These are phyloP conservation scores for Agaricus sinodeliciosus DNA, from an alignment of 768 basidiomycete genomes.

Conservation along the genomic window DNA sequence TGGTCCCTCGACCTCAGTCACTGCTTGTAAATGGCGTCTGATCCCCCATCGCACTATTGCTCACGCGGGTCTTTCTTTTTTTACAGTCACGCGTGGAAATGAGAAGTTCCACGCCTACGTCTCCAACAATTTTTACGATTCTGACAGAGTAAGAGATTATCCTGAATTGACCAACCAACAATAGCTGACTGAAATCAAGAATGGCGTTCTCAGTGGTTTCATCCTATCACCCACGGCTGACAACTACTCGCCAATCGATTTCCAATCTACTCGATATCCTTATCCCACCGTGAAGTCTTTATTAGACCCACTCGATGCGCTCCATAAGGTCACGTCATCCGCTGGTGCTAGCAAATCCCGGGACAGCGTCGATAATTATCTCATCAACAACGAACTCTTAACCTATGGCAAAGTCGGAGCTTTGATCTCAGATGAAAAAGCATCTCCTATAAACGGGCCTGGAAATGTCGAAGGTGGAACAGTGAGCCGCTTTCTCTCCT, in stretches of 20 bases:
- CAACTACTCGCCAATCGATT: slow-evolving; percentile 27
- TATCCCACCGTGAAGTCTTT: slow-evolving; percentile 25
- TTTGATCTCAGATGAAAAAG: slow-evolving; percentile 22
- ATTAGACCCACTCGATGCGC: slow-evolving; percentile 24
- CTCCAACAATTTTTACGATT: slow-evolving; percentile 28
- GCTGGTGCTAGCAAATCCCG: slow-evolving; percentile 27
- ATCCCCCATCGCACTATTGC: neutral
- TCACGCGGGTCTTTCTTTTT: neutral
- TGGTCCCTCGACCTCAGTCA: slow-evolving; percentile 24
- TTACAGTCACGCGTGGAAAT: slow-evolving; percentile 27
- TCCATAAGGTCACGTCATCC: slow-evolving; percentile 20
- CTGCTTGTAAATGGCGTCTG: slow-evolving; percentile 17
- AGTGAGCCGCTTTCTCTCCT: slow-evolving; percentile 14
- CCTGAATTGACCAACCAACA: neutral
- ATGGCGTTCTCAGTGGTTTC: slow-evolving; percentile 24
- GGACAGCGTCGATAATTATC: slow-evolving; percentile 25
- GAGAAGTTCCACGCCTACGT: slow-evolving; percentile 29
- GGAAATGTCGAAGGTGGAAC: slow-evolving; percentile 26
- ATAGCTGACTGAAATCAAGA: slow-evolving; percentile 10
- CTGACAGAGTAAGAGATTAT: slow-evolving; percentile 11
- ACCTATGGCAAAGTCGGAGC: slow-evolving; percentile 28
- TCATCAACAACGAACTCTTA: slow-evolving; percentile 26
- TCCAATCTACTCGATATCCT: slow-evolving; percentile 21
- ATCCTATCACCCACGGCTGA: slow-evolving; percentile 20
- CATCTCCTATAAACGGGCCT: slow-evolving; percentile 23